Conservation (phyloP, 805 yeast species). For the Candida maesae region DNA sequence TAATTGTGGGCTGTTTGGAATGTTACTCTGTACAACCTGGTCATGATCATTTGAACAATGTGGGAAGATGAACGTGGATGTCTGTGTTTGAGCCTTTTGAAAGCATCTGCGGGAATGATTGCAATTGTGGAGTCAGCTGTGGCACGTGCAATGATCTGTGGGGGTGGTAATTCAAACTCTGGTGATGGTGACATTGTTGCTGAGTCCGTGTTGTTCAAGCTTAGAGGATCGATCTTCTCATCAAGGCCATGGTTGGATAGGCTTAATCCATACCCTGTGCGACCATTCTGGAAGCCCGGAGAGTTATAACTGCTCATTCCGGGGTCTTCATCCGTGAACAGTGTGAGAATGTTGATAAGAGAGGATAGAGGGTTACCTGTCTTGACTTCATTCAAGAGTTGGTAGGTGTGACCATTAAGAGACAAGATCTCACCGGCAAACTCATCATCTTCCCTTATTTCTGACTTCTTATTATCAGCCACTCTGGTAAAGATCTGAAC, state of each 20-base stretch:
- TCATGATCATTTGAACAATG: slow-evolving; percentile 87
- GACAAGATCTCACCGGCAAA: slow-evolving; percentile 33
- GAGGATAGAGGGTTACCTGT: slow-evolving; percentile 86
- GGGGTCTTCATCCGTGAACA: slow-evolving; percentile 51
- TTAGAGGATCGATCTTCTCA: slow-evolving; percentile 20
- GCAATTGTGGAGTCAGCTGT: slow-evolving; percentile 78
- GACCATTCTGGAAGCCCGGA: slow-evolving; percentile 1
- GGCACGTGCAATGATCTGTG: slow-evolving; percentile 66
- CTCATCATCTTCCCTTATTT: slow-evolving; percentile 20
- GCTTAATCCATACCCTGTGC: neutral
- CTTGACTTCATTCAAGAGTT: slow-evolving; percentile 72
- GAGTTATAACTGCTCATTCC: slow-evolving; percentile 4
- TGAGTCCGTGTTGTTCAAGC: slow-evolving; percentile 8
- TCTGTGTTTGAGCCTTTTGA: slow-evolving; percentile 61
- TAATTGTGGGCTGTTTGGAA: slow-evolving; percentile 87
- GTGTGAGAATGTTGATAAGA: slow-evolving; percentile 69
- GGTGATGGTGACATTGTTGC: neutral
- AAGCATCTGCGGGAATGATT: slow-evolving; percentile 83
- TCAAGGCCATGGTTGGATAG: neutral
- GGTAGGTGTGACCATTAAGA: slow-evolving; percentile 61
- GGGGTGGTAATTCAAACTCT: slow-evolving; percentile 4
- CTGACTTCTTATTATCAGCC: slow-evolving; percentile 24
- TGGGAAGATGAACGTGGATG: slow-evolving; percentile 91
- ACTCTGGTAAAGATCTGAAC: slow-evolving; percentile 72
- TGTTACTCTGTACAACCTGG: slow-evolving; percentile 85